These are phyloP conservation scores for Ustilago tritici DNA, from an alignment of 1,284 basidiomycete species.

Conservation along the genomic window DNA sequence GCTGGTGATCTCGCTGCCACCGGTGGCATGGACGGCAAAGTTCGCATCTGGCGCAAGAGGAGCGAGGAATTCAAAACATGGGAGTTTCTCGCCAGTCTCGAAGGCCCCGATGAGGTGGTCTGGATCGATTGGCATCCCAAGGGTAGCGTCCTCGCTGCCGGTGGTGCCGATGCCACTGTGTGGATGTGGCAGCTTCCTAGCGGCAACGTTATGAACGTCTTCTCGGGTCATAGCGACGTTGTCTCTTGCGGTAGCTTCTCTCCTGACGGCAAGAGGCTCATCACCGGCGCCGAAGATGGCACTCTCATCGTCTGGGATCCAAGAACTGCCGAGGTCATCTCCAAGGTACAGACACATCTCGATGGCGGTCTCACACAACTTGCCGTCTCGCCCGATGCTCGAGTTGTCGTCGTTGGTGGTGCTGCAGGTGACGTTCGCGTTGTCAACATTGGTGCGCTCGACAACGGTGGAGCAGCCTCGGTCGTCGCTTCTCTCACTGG, in stretches of 20 bases:
- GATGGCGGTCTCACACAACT: conserved; percentile 88
- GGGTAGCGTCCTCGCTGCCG: conserved; percentile 87
- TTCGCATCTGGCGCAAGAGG: conserved; percentile 83
- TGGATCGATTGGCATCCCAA: conserved; percentile 97
- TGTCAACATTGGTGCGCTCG: conserved; percentile 80
- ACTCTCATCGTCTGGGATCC: conserved; percentile 93
- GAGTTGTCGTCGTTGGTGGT: conserved; percentile 86
- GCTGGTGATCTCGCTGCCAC: conserved; percentile 94
- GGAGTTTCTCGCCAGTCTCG: conserved; percentile 91
- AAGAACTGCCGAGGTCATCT: conserved; percentile 79
- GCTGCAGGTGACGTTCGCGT: conserved; percentile 84
- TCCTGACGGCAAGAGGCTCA: conserved; percentile 80
- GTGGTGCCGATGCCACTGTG: conserved; percentile 92
- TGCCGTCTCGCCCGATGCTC: conserved; percentile 77
- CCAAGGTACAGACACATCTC: conserved; percentile 77
- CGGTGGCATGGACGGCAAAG: conserved; percentile 95
- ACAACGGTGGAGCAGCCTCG: conserved; percentile 74
- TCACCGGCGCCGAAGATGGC: conserved; percentile 87
- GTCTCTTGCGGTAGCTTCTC: conserved; percentile 92
- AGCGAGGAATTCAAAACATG: conserved; percentile 77
- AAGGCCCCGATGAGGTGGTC: conserved; percentile 94
- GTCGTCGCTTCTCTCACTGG: conserved; percentile 83
- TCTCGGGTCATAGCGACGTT: conserved; percentile 87
- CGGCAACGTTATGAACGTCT: conserved; percentile 93
- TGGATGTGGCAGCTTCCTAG: conserved; percentile 98